Evolutionary conservation across 2,329 filamentous ascomycete genomes (phyloP), one percentile per base, ranked within the genome.

Genomic region (Cadophora sp.): DNA sequence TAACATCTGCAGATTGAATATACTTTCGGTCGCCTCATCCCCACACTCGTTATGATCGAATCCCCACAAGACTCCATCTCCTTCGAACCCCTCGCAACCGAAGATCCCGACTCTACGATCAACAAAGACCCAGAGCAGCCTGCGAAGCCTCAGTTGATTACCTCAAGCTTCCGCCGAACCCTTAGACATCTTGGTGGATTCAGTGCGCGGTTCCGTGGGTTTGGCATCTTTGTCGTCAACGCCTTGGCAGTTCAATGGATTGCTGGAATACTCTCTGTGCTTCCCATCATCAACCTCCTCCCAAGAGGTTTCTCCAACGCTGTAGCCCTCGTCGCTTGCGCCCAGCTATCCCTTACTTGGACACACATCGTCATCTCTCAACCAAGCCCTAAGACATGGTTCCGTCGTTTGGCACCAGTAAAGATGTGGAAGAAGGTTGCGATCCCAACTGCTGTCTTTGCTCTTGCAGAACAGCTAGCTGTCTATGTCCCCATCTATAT

Each of bases 321-420:
- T 59, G 66, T 91, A 50, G 83, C 87, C 30, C 83, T 86, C 61
- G 78, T 95, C 24, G 78, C 85, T 22, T 82, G 92, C 39, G 86
- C 90, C 45, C 91, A 91, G 74, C 79, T 95, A 67, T 86, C 88
- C 77, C 86, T 94, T 72, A 85, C 88, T 62, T 97, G 94, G 93
- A 92, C 94, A 3, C 93, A 97, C 78, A 89, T 92, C 74, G 87
- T 97, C 77, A 94, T 97, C 76, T 89, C 92, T 1, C 83, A 87
- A 62, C 87, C 89, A 5, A 89, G 86, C 65, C 76, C 82, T 58
- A 85, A 86, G 77, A 81, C 81, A 72, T 93, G 90, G 83, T 91
- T 85, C 80, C 70, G 70, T 20, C 68, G 93, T 66, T 84, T 97
- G 61, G 89, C 91, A 18, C 80, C 87, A 55, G 87, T 88, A 72